Base-by-base conservation (phyloP, 75 land plant genomes). In the Sequoia sempervirens region DNA sequence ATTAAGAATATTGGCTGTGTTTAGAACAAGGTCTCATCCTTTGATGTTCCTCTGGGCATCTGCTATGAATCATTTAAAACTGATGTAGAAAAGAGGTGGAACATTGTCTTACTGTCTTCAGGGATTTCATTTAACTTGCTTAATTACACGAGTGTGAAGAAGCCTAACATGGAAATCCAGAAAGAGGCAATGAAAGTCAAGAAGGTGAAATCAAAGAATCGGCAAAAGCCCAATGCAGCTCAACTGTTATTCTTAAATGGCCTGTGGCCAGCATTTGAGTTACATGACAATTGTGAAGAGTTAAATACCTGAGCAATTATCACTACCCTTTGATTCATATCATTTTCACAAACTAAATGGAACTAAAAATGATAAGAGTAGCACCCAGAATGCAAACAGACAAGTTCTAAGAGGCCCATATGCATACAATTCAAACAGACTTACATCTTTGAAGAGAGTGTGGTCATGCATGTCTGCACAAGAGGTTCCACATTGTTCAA, bases 381-480 rank as follows among this genome's bases (percentile, higher is more conserved):
- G 66, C 66, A 61, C 66, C 66, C 66, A 61, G 28, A 61, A 20
- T 5, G 28, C 66, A 23, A 61, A 61, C 2, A 23, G 6, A 61
- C 66, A 61, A 61, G 26, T 61, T 61, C 66, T 5, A 5, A 23
- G 66, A 26, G 20, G 28, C 7, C n/a, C n/a, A 23, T 61, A 20
- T 61, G n/a, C n/a, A 61, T 23, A 30, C 32, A 70, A 70, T 30
- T 12, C 13, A 53, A 73, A 45, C 41, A 15, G 58, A 85, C 93
- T 83, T 88, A 97, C 99, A 98, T 98, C 83, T 98, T 98, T 40
- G 98, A 98, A 26, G 98, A 96, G 26, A 98, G 85, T 32, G 99
- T 96, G 45, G 99, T 98, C 98, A 98, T 98, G 90, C 99, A 98
- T 20, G 98, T 96, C 83, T 91, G 96, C 81, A 98, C 95, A 72